phyloP scores from a whole-genome alignment of 768 basidiomycete genomes.

The Leccinum longicurvipes region DNA sequence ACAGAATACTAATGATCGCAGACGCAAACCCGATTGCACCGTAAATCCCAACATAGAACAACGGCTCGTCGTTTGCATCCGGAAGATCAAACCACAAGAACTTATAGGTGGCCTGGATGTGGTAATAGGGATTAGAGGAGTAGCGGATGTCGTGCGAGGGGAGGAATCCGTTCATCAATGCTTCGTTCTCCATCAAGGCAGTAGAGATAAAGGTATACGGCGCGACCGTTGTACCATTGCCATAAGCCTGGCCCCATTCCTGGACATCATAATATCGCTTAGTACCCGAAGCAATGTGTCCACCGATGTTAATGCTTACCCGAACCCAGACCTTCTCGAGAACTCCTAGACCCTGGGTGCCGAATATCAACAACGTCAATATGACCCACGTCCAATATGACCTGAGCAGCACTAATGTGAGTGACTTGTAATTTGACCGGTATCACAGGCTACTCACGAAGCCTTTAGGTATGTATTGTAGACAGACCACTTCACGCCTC shows the following conservation, averaged over 20 bases:
- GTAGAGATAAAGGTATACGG: slow-evolving; percentile 20
- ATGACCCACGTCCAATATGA: slow-evolving; percentile 32
- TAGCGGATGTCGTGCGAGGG: slow-evolving; percentile 17
- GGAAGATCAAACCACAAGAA: slow-evolving; percentile 34
- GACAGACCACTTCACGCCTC: slow-evolving; percentile 77
- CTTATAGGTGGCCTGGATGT: slow-evolving; percentile 13
- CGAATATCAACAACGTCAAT: slow-evolving; percentile 20
- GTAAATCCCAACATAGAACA: slow-evolving; percentile 72
- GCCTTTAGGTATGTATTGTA: slow-evolving; percentile 69
- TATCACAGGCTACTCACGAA: slow-evolving; percentile 40
- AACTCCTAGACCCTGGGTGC: slow-evolving; percentile 26
- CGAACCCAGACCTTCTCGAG: slow-evolving; percentile 31
- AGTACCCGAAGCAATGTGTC: neutral
- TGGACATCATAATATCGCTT: slow-evolving; percentile 1
- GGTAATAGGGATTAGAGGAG: slow-evolving; percentile 14
- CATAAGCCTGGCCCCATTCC: slow-evolving; percentile 31
- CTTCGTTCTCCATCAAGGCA: slow-evolving; percentile 28
- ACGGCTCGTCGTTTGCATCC: slow-evolving; percentile 52
- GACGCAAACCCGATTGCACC: slow-evolving; percentile 54
- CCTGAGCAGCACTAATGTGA: slow-evolving; percentile 7
- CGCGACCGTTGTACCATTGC: neutral
- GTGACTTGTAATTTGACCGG: neutral
- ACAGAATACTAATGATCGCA: slow-evolving; percentile 45
- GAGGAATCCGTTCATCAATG: slow-evolving; percentile 23
- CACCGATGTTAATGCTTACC: slow-evolving; percentile 7